Conservation (phyloP, 441 rosid species). For the Viola pubescens region DNA sequence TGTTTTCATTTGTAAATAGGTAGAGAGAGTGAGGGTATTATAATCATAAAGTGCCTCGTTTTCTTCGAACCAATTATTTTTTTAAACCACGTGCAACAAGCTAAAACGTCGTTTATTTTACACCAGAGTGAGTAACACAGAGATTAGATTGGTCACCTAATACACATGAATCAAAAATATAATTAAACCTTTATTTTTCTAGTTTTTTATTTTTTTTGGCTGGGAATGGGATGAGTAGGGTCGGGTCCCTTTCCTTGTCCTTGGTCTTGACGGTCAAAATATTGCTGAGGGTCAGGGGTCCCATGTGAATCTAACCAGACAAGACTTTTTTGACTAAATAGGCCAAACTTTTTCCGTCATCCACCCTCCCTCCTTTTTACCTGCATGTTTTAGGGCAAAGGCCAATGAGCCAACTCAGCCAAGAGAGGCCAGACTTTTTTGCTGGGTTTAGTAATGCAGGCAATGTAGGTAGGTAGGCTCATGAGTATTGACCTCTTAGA, state of each 20-base stretch:
- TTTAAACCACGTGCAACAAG: no score
- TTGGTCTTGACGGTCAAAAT: neutral
- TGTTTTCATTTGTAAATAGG: no score
- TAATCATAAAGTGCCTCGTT: no score
- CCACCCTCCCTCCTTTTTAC: constrained; percentile 8
- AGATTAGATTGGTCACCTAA: no score
- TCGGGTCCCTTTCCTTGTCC: neutral
- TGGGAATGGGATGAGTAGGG: neutral
- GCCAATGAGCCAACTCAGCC: no score
- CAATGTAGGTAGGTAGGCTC: no score
- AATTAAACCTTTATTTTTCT: neutral
- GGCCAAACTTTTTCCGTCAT: neutral
- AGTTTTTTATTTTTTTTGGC: neutral
- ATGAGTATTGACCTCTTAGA: constrained; percentile 18
- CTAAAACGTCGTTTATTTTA: no score
- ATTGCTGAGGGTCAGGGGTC: constrained; percentile 12
- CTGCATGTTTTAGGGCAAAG: constrained; percentile 19
- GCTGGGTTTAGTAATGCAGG: neutral
- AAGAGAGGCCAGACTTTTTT: neutral
- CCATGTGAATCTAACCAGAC: constrained; percentile 28
- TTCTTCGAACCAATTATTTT: no score
- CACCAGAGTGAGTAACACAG: no score
- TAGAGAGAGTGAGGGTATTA: no score
- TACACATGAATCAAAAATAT: no score
- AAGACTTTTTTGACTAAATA: constrained; percentile 9